Evolutionary conservation across 345 rosid species (phyloP).

Genomic region (Ricinus communis): DNA sequence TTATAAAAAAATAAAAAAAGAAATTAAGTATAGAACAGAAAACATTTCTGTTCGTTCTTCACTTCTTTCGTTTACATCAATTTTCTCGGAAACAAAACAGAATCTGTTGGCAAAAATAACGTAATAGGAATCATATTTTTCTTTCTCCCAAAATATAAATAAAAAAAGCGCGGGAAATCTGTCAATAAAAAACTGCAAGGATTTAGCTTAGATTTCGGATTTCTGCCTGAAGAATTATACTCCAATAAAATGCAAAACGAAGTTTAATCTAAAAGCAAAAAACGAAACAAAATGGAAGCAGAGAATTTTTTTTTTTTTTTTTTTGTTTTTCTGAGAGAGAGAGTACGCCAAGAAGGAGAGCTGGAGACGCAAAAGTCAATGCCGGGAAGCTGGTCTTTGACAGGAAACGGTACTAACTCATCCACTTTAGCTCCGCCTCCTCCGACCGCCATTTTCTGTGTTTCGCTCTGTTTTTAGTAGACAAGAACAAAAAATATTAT

Average conservation of each 20-base stretch:
- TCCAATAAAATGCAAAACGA: background rate
- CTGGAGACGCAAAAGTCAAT: conserved; percentile 73
- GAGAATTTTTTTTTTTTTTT: too few species aligned
- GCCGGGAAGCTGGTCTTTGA: conserved; percentile 87
- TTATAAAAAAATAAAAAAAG: background rate
- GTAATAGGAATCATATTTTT: too few species aligned
- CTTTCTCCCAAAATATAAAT: background rate
- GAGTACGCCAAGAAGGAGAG: conserved; percentile 76
- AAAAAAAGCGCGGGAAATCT: conserved; percentile 16
- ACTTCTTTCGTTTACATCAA: background rate
- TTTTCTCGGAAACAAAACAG: conserved; percentile 11
- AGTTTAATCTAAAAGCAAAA: background rate
- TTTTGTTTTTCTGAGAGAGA: background rate
- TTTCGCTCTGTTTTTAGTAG: background rate
- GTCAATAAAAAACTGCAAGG: background rate
- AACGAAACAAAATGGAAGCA: background rate
- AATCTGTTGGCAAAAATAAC: background rate
- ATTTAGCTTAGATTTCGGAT: background rate
- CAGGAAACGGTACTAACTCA: conserved; percentile 73
- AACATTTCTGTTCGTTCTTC: background rate
- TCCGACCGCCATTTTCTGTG: conserved; percentile 28
- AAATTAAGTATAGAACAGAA: too few species aligned
- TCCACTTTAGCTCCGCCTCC: conserved; percentile 38
- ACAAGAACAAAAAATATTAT: background rate
- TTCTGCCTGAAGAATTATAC: too few species aligned